These are phyloP conservation scores for Nosema granulosis DNA, from an alignment of 371 early-diverging fungal genomes.

Conservation along the genomic window DNA sequence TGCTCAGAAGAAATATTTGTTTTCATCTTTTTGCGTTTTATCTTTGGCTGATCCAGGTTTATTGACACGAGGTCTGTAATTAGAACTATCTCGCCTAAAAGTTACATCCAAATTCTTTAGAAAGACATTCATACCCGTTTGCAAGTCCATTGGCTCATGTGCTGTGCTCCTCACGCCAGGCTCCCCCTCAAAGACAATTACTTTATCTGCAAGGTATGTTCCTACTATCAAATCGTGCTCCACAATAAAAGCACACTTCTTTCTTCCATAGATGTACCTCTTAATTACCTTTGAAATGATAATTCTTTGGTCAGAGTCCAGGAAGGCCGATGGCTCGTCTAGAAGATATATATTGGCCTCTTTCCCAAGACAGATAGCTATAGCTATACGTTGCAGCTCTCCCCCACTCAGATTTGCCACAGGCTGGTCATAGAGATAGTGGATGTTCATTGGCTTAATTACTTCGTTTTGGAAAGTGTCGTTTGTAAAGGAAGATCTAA, in stretches of 20 bases:
- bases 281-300: slow-evolving; percentile 97
- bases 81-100: slow-evolving; percentile 95
- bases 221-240: slow-evolving; percentile 99
- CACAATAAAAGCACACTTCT: slow-evolving; percentile 95
- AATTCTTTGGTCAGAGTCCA: slow-evolving; percentile 99
- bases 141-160: slow-evolving; percentile 77
- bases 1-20: slow-evolving; percentile 85
- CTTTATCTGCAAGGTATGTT: slow-evolving; percentile 98
- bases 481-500: slow-evolving; percentile 80
- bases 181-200: slow-evolving; percentile 89
- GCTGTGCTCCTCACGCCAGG: slow-evolving; percentile 77
- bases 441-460: slow-evolving; percentile 86
- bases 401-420: slow-evolving; percentile 88
- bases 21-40: slow-evolving; percentile 86
- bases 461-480: slow-evolving; percentile 94
- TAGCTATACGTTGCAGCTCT: slow-evolving; percentile 98
- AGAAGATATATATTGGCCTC: slow-evolving; percentile 96
- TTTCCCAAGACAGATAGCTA: slow-evolving; percentile 83
- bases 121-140: slow-evolving; percentile 95
- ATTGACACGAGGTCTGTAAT: slow-evolving; percentile 97
- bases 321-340: slow-evolving; percentile 98
- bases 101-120: slow-evolving; percentile 87
- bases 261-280: slow-evolving; percentile 87
- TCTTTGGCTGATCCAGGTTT: slow-evolving; percentile 91
- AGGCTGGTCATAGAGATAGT: slow-evolving; percentile 83